phyloP scores from a whole-genome alignment of 345 rosid genomes.

The Cochlearia excelsa region DNA sequence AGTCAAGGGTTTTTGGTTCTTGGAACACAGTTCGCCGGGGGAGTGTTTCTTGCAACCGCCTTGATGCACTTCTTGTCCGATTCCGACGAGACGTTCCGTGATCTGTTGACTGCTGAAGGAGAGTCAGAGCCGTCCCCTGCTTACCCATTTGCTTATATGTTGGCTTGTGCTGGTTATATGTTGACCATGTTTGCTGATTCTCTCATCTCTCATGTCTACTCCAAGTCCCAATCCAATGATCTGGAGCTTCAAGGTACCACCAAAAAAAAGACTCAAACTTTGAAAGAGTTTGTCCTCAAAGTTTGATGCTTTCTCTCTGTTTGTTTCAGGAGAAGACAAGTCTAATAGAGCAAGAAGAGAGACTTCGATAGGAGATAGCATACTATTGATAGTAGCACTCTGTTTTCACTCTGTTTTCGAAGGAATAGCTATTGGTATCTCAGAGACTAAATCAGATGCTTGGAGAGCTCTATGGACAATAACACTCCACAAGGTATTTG shows the following conservation, averaged over 20 bases:
- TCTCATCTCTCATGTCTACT: slow-evolving; percentile 45
- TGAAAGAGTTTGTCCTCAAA: not conserved
- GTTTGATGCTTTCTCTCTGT: slow-evolving; percentile 1
- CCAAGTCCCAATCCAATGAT: slow-evolving; percentile 42
- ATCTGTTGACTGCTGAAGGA: slow-evolving; percentile 44
- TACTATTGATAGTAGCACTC: slow-evolving; percentile 64
- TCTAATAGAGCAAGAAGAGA: slow-evolving; percentile 12
- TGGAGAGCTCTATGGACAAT: slow-evolving; percentile 85
- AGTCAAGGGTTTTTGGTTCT: slow-evolving; percentile 66
- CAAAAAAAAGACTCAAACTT: not conserved
- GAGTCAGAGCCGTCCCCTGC: slow-evolving; percentile 33
- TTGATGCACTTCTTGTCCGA: slow-evolving; percentile 83
- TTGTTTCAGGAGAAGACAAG: slow-evolving; percentile 25
- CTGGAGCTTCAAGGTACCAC: slow-evolving; percentile 57
- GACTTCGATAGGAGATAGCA: slow-evolving; percentile 64
- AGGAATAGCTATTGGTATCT: slow-evolving; percentile 79
- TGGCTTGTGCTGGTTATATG: slow-evolving; percentile 72
- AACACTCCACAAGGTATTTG: slow-evolving; percentile 64
- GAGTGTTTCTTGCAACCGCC: slow-evolving; percentile 83
- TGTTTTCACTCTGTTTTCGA: slow-evolving; percentile 91
- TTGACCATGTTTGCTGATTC: slow-evolving; percentile 77
- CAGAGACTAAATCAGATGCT: slow-evolving; percentile 56
- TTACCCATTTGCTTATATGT: slow-evolving; percentile 86
- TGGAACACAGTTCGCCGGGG: slow-evolving; percentile 84
- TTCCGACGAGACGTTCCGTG: slow-evolving; percentile 63